Evolutionary conservation across 2,329 filamentous ascomycete genomes (phyloP).

Genomic region (Metarhizium humberi): DNA sequence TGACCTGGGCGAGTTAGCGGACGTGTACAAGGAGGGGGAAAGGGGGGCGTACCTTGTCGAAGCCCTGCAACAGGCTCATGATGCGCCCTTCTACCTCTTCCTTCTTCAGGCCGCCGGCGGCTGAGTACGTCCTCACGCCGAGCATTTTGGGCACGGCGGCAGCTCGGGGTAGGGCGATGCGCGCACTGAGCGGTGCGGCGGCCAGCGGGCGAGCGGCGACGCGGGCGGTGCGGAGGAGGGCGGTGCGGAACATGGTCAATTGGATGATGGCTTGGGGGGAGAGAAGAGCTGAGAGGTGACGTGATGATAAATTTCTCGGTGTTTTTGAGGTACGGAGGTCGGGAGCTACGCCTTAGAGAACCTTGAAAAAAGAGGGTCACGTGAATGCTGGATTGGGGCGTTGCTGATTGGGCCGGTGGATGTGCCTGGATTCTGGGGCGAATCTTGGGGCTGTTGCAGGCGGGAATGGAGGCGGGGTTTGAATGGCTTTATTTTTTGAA

Average conservation of each 20-base stretch:
- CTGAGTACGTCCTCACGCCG: constrained; percentile 76
- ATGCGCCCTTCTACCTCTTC: constrained; percentile 86
- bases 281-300: not conserved
- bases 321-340: constrained; percentile 16
- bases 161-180: constrained; percentile 42
- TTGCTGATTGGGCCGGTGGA: constrained; percentile 1
- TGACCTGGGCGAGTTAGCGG: constrained; percentile 44
- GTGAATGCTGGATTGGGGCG: constrained; percentile 5
- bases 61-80: constrained; percentile 85
- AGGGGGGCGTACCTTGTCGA: constrained; percentile 62
- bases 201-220: constrained; percentile 37
- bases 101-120: constrained; percentile 67
- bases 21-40: not conserved
- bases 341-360: constrained; percentile 10
- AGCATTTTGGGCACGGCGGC: constrained; percentile 25
- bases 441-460: no score
- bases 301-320: constrained; percentile 39
- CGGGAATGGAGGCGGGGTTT: no score
- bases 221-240: constrained; percentile 70
- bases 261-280: constrained; percentile 3
- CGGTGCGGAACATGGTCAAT: constrained; percentile 73
- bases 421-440: no score
- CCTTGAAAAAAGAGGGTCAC: constrained; percentile 7
- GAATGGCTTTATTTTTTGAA: no score
- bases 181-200: constrained; percentile 48